Evolutionary conservation across 2,329 filamentous ascomycete genomes (phyloP).

Genomic region (Aspergillus novoparasiticus): DNA sequence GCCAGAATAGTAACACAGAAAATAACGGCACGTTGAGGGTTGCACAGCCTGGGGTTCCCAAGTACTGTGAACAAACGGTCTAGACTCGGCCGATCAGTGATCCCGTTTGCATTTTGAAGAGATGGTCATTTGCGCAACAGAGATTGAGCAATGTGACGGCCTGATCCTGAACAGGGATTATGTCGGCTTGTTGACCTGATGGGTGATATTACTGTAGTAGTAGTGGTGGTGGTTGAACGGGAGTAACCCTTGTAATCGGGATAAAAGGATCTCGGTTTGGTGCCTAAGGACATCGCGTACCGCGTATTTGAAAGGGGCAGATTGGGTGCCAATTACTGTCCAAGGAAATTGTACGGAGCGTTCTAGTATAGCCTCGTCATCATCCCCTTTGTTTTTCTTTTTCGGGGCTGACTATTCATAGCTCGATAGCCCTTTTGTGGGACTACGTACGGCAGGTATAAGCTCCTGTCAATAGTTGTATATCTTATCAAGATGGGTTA

Average conservation of each 20-base stretch:
- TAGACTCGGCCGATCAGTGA: slow-evolving; percentile 2
- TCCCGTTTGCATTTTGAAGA: background rate
- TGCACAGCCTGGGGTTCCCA: background rate
- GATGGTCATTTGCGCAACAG: background rate
- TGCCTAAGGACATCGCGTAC: background rate
- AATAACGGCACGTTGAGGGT: slow-evolving; percentile 7
- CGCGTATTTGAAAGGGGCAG: background rate
- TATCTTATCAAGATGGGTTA: slow-evolving; percentile 7
- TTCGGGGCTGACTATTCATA: background rate
- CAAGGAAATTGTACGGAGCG: background rate
- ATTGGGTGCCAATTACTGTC: background rate
- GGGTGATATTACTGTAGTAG: background rate
- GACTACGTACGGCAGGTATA: background rate
- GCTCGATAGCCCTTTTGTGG: background rate
- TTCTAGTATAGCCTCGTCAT: background rate
- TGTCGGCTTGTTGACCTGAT: background rate
- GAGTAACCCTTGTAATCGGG: background rate
- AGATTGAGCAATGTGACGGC: background rate
- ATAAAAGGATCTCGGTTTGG: background rate
- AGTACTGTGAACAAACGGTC: background rate
- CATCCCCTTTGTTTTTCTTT: background rate
- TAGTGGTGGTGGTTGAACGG: background rate
- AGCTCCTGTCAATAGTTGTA: slow-evolving; percentile 1
- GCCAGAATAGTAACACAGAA: slow-evolving; percentile 1
- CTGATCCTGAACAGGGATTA: background rate